Evolutionary conservation across 2,329 filamentous ascomycete species (phyloP).

Genomic region (Eurotiales sp.): DNA sequence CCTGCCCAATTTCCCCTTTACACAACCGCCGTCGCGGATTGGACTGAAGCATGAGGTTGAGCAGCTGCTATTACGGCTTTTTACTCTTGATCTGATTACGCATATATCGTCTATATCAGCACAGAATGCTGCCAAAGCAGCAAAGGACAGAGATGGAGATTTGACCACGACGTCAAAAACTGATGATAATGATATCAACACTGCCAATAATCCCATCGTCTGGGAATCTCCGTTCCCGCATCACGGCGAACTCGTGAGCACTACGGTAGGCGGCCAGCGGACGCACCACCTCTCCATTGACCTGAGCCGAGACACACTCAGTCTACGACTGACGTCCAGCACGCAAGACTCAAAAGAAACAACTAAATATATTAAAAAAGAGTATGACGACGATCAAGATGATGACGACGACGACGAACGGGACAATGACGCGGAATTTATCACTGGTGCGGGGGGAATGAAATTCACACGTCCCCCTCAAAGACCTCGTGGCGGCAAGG

Average conservation of each 20-base stretch:
- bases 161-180: too few species aligned
- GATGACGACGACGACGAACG: neutral
- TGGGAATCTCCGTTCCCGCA: slow-evolving; percentile 26
- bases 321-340: neutral
- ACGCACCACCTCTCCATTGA: slow-evolving; percentile 11
- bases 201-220: too few species aligned
- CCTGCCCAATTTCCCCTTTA: slow-evolving; percentile 27
- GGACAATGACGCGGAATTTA: neutral
- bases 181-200: too few species aligned
- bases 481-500: neutral
- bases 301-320: slow-evolving; percentile 8
- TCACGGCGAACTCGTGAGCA: slow-evolving; percentile 12
- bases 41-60: slow-evolving; percentile 33
- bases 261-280: neutral
- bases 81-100: slow-evolving; percentile 37
- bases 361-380: neutral
- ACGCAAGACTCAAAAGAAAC: neutral
- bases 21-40: slow-evolving; percentile 31
- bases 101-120: slow-evolving; percentile 23
- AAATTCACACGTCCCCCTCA: slow-evolving; percentile 12
- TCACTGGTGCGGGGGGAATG: slow-evolving; percentile 6
- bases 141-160: too few species aligned
- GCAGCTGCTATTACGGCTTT: slow-evolving; percentile 31
- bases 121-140: neutral
- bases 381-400: neutral